These are phyloP conservation scores for Pseudocercospora cruenta DNA, from an alignment of 2,329 filamentous ascomycete species.

Conservation along the genomic window DNA sequence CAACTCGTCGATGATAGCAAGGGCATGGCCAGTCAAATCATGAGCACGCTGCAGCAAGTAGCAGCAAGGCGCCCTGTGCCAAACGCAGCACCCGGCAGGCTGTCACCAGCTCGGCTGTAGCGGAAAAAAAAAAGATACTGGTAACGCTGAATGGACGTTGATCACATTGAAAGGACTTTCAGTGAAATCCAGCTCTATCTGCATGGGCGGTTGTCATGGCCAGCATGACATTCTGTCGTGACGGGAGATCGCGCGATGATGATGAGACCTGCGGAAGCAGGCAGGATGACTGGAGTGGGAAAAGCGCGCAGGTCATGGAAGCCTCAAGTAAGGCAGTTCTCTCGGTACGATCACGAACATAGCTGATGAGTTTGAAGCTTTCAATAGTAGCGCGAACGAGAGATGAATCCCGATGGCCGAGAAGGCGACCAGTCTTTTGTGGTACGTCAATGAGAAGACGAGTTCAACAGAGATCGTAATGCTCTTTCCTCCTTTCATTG, in stretches of 20 bases:
- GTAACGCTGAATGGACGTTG: background rate
- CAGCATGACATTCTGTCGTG: background rate
- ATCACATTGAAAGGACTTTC: background rate
- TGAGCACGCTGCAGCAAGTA: background rate
- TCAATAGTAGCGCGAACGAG: background rate
- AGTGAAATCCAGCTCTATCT: background rate
- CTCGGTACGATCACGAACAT: background rate
- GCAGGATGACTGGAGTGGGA: background rate
- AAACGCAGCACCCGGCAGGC: background rate
- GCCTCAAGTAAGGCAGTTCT: background rate
- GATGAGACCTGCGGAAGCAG: background rate
- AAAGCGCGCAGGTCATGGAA: background rate
- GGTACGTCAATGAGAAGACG: background rate
- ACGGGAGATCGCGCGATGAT: background rate
- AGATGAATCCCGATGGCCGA: background rate
- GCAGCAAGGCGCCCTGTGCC: background rate
- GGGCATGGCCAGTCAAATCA: background rate
- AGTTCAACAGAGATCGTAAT: too few relatives aligned
- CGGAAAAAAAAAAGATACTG: background rate
- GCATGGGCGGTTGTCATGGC: background rate
- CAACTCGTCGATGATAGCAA: constrained; percentile 38
- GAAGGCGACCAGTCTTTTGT: background rate
- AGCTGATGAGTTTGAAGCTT: background rate
- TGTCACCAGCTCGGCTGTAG: background rate
- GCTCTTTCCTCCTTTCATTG: too few relatives aligned